phyloP scores from a whole-genome alignment of 768 basidiomycete genomes.

The Naganishia friedmannii region DNA sequence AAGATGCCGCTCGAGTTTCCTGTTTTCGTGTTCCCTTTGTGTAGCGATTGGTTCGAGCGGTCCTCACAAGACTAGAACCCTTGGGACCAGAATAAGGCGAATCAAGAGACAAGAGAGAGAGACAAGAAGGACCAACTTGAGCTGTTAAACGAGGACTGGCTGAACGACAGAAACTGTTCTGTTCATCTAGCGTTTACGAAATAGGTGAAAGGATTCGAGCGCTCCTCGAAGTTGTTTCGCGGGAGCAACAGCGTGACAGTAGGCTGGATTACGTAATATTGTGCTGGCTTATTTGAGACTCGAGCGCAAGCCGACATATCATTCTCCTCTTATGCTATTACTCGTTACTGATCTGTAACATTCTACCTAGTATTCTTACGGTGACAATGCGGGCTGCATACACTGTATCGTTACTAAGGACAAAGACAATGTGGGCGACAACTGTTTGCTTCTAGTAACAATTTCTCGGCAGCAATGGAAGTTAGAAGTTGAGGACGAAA shows the following conservation, averaged over 20 bases:
- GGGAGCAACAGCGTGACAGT: neutral
- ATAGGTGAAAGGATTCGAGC: neutral
- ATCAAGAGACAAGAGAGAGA: neutral
- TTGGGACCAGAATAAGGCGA: neutral
- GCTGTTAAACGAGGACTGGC: neutral
- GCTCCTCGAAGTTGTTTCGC: neutral
- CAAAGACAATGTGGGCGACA: too few relatives aligned
- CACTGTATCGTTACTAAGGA: too few relatives aligned
- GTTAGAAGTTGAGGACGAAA: too few relatives aligned
- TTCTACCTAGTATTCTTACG: too few relatives aligned
- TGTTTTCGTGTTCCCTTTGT: conserved; percentile 4
- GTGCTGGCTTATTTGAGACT: neutral
- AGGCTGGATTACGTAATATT: neutral
- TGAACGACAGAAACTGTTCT: neutral
- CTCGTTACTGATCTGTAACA: too few relatives aligned
- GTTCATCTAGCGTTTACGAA: neutral
- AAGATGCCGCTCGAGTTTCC: neutral
- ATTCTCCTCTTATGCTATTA: too few relatives aligned
- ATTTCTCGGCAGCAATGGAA: too few relatives aligned
- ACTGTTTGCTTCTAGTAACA: too few relatives aligned
- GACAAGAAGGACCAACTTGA: neutral
- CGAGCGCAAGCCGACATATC: neutral
- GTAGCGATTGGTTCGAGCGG: neutral
- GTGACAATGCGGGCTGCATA: too few relatives aligned
- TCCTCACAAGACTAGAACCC: neutral